Evolutionary conservation across 805 yeast genomes (phyloP).

Genomic region (Lipomyces oligophaga): DNA sequence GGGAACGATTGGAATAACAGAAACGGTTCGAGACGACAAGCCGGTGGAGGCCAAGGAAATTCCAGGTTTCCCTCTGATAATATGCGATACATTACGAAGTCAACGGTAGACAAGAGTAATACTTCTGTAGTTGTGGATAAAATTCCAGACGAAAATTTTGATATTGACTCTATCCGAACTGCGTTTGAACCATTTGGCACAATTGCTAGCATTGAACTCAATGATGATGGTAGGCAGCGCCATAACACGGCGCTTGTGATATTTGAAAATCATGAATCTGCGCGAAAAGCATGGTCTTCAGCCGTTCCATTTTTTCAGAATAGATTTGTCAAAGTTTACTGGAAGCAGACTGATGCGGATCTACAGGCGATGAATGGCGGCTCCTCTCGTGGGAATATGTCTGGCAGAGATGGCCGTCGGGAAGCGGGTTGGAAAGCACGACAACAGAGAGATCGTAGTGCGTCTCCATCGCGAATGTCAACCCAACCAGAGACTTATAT

Average conservation of each 20-base stretch:
- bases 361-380: too few relatives aligned
- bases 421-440: slow-evolving; percentile 1
- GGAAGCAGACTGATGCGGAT: slow-evolving; percentile 35
- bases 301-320: slow-evolving; percentile 48
- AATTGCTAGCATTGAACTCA: slow-evolving; percentile 36
- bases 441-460: slow-evolving; percentile 11
- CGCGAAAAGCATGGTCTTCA: slow-evolving; percentile 44
- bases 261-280: slow-evolving; percentile 40
- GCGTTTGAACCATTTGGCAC: slow-evolving; percentile 46
- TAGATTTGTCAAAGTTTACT: slow-evolving; percentile 48
- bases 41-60: slow-evolving; percentile 8
- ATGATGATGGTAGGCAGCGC: slow-evolving; percentile 30
- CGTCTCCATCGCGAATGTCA: slow-evolving; percentile 27
- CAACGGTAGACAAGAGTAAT: slow-evolving; percentile 30
- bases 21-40: slow-evolving; percentile 17
- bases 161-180: slow-evolving; percentile 36
- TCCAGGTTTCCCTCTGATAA: slow-evolving; percentile 4
- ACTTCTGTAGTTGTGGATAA: slow-evolving; percentile 42
- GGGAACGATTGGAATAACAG: slow-evolving; percentile 12
- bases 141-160: slow-evolving; percentile 44
- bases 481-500: slow-evolving; percentile 39
- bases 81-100: slow-evolving; percentile 6
- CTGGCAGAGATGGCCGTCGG: not conserved
- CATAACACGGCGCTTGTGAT: slow-evolving; percentile 40
- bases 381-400: too few relatives aligned